These are phyloP conservation scores for Prunus armeniaca DNA, from an alignment of 306 rosid species.

Conservation along the genomic window DNA sequence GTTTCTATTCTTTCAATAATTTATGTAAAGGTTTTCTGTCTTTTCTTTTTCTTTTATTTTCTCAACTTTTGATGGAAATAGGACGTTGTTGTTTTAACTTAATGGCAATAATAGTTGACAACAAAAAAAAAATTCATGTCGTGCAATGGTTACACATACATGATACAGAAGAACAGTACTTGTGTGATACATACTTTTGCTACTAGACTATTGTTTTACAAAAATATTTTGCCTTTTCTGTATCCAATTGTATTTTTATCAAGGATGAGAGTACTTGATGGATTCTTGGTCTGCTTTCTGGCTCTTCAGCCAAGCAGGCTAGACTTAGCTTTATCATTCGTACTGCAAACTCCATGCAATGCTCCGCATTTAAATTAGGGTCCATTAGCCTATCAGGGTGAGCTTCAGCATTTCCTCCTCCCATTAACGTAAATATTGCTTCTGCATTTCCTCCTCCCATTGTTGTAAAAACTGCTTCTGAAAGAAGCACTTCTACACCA, in stretches of 20 bases:
- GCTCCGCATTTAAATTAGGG: conserved; percentile 31
- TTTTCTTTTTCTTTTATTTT: not conserved
- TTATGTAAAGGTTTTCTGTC: not conserved
- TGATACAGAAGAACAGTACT: not conserved
- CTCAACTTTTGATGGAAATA: too few relatives aligned
- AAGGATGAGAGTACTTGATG: conserved; percentile 20
- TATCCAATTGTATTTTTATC: conserved; percentile 26
- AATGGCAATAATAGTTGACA: not conserved
- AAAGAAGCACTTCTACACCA: conserved; percentile 46
- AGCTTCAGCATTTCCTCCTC: conserved; percentile 32
- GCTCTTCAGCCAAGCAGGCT: conserved; percentile 46
- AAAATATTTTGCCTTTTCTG: not conserved
- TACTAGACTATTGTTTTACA: not conserved
- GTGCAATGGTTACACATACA: not conserved
- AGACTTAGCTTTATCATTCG: conserved; percentile 43
- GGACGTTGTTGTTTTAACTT: too few relatives aligned
- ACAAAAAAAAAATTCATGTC: not conserved
- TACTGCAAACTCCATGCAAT: conserved; percentile 25
- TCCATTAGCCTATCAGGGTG: conserved; percentile 37
- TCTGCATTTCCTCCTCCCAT: too few relatives aligned
- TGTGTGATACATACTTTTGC: not conserved
- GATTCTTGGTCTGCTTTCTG: conserved; percentile 35
- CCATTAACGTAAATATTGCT: conserved; percentile 7
- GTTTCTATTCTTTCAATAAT: not conserved
- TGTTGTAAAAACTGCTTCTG: conserved; percentile 16